Evolutionary conservation across 2,329 filamentous ascomycete species (phyloP).

Genomic region (Talaromyces pinophilus): DNA sequence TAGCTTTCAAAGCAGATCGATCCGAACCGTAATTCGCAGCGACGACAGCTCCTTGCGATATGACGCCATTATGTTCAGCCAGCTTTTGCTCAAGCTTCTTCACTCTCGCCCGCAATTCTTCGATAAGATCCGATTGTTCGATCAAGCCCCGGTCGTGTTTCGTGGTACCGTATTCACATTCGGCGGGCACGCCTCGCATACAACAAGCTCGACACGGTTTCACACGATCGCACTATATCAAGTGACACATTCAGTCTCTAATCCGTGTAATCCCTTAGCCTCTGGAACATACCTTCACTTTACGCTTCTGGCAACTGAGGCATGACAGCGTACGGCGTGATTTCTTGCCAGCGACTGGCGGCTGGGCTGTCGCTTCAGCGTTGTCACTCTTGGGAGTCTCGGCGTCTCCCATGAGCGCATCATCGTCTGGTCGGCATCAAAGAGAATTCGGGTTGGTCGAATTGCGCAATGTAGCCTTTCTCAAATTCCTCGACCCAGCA

Average conservation of each 20-base stretch:
- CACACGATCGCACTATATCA: constrained; percentile 32
- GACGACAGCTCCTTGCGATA: neutral
- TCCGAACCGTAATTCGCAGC: neutral
- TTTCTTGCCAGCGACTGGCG: constrained; percentile 28
- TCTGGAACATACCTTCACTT: constrained; percentile 34
- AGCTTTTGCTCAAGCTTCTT: constrained; percentile 29
- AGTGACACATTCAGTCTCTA: neutral
- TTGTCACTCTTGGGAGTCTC: constrained; percentile 9
- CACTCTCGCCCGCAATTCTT: constrained; percentile 30
- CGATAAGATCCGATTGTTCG: constrained; percentile 33
- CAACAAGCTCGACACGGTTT: constrained; percentile 37
- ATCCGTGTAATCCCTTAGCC: neutral
- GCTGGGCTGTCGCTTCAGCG: constrained; percentile 8
- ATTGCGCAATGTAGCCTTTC: neutral
- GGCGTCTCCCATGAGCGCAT: constrained; percentile 19
- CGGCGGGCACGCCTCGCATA: constrained; percentile 33
- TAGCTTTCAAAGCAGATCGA: neutral
- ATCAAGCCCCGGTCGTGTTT: constrained; percentile 36
- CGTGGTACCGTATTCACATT: constrained; percentile 36
- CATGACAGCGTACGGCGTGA: constrained; percentile 36
- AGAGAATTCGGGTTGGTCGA: too few species aligned
- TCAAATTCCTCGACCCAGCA: neutral
- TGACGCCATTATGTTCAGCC: constrained; percentile 18
- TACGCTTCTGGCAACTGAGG: constrained; percentile 35
- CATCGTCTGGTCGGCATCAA: constrained; percentile 15